These are phyloP conservation scores for Alternaria brassicicola DNA, from an alignment of 2,329 filamentous ascomycete species.

Conservation along the genomic window DNA sequence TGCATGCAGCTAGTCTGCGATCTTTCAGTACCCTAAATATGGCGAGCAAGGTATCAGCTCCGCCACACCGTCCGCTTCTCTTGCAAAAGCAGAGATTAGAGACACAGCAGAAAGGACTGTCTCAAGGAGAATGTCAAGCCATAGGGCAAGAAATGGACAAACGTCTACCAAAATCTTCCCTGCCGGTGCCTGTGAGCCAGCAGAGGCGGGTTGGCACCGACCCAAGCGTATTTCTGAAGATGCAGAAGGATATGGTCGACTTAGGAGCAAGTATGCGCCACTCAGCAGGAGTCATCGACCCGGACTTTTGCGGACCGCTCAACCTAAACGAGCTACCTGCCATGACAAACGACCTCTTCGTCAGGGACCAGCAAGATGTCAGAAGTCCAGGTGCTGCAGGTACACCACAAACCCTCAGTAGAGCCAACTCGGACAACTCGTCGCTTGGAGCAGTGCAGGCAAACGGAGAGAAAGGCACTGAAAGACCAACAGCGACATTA, in stretches of 20 bases:
- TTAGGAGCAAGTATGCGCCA: constrained; percentile 11
- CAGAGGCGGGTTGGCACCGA: background rate
- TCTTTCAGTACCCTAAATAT: background rate
- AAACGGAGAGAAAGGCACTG: background rate
- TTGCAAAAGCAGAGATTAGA: constrained; percentile 1
- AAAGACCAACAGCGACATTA: background rate
- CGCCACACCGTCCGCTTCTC: background rate
- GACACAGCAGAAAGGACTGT: background rate
- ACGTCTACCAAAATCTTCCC: background rate
- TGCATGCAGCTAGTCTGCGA: background rate
- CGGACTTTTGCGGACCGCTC: constrained; percentile 1
- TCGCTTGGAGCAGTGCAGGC: background rate
- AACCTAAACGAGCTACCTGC: constrained; percentile 10
- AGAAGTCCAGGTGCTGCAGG: background rate
- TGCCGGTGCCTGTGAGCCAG: background rate
- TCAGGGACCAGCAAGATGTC: background rate
- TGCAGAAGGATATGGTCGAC: constrained; percentile 16
- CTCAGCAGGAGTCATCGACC: constrained; percentile 11
- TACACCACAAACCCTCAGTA: background rate
- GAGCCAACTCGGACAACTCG: background rate
- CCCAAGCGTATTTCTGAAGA: constrained; percentile 3
- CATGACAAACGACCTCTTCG: background rate
- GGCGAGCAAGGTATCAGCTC: background rate
- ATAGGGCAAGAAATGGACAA: background rate
- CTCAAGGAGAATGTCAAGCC: background rate